These are phyloP conservation scores for Candida yuanshanica DNA, from an alignment of 805 yeast genomes.

Conservation along the genomic window DNA sequence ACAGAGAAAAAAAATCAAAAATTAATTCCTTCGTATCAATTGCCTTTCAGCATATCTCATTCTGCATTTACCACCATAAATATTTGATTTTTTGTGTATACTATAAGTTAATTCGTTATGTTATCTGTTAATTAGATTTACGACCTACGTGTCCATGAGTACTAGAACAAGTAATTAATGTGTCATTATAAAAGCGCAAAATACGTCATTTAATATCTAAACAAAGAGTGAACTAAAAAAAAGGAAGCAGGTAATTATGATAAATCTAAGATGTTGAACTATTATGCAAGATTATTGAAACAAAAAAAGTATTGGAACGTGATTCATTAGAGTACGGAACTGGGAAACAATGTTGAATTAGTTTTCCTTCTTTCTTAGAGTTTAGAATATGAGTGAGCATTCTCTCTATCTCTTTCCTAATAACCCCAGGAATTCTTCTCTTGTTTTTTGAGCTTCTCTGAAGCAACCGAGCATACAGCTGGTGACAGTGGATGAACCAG, in stretches of 20 bases:
- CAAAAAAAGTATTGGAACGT: neutral
- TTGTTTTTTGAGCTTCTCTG: constrained; percentile 87
- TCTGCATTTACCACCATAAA: neutral
- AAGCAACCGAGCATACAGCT: constrained; percentile 97
- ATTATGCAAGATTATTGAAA: neutral
- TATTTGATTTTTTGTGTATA: constrained; percentile 1
- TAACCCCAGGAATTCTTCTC: constrained; percentile 89
- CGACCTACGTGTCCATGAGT: too few relatives aligned
- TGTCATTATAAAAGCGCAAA: too few relatives aligned
- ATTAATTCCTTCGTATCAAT: too few relatives aligned
- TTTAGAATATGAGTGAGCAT: neutral
- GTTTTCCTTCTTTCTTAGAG: neutral
- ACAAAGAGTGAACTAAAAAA: neutral
- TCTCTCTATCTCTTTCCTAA: constrained; percentile 48
- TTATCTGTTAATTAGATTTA: too few relatives aligned
- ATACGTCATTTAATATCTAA: too few relatives aligned
- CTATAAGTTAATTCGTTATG: neutral
- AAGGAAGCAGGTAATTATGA: neutral
- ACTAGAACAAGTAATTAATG: too few relatives aligned
- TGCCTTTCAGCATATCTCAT: too few relatives aligned
- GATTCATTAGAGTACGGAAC: neutral
- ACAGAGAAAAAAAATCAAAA: constrained; percentile 14
- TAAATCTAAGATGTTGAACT: constrained; percentile 8
- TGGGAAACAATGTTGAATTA: neutral
- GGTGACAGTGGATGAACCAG: constrained; percentile 89